Evolutionary conservation across 768 basidiomycete genomes (phyloP), one percentile per base, ranked within the genome.

Genomic region (Porpolomopsis calyptriformis): DNA sequence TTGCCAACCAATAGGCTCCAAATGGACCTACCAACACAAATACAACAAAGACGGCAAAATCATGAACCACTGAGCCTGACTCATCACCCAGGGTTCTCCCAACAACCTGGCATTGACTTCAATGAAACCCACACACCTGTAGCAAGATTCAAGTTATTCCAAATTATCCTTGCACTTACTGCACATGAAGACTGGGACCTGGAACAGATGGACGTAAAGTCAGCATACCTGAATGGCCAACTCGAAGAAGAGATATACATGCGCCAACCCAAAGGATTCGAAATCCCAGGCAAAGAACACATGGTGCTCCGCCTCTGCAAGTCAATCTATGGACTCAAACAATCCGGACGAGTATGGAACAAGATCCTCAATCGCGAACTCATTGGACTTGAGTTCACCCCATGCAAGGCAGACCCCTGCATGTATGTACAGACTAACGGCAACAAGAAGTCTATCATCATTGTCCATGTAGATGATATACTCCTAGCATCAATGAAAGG

Each of bases 191-290:
- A 61, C 22, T 64, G 64, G 49, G 55, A 71, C 4, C 36, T 75
- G 4, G 52, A 68, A 16, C 61, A 56, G 37, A 55, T 73, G 5
- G 68, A 78, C 51, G 61, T 76, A n/a, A 68, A 60, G 46, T 55
- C 53, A 23, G 60, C 67, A 5, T 68, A 63, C 48, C 49, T 68
- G 20, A 55, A 66, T 49, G 58, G 62, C 0, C 19, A 49, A 40
- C 33, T 66, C 0, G 45, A 58, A 1, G 59, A 70, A 25, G 52
- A 55, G 9, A 67, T 72, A 2, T 71, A 64, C 31, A 68, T 72
- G 64, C 2, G 38, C 4, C 67, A 70, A 52, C 68, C 68, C 0
- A 50, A 55, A 2, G 60, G 64, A 0, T 69, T 61, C 39, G 26
- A 54, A 0, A 6, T 8, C 16, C 12, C 34, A 19, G 40, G 27